Base-by-base conservation (phyloP, 1,284 basidiomycete genomes). In the Trichosporon faecale region DNA sequence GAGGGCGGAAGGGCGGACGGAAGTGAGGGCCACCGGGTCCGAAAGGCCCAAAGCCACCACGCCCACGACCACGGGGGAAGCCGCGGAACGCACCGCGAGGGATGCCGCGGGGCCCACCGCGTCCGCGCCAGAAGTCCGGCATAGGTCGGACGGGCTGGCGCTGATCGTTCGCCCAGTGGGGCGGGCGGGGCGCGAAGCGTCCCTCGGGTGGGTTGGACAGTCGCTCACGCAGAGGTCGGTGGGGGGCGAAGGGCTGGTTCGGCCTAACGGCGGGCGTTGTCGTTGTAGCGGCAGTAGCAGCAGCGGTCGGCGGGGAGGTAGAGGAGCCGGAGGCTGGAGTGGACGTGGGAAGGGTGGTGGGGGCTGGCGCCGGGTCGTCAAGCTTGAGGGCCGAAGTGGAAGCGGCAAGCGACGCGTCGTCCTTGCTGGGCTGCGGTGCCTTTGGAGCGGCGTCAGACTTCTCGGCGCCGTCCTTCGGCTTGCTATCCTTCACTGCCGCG, bases 61-160 rank as follows among this genome's bases (percentile, higher is more conserved):
- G 68, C 12, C 69, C 66, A 68, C 67, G 70, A n/a, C 35, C 31
- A 7, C 23, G 66, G 7, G 40, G 52, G 11, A 25, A 64, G 27
- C 70, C 71, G 23, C 70, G 70, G 71, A 75, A 75, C 27, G 66
- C 70, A 16, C 76, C 74, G 31, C 74, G 70, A 18, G 37, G 57
- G 16, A 21, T 25, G 57, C 68, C 52, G 11, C 37, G 64, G 6
- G 23, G 65, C 7, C 90, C 86, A 12, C 88, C 88, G 18, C 89
- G 86, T 61, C 88, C 87, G 77, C 90, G 87, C 89, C 91, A 90
- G 70, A 88, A 88, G 57, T 89, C 91, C 73, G 75, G 75, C 77
- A 79, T 91, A 27, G 65, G 37, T 66, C 67, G 33, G 40, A 61
- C 44, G 63, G 65, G 55, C 64, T 65, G 55, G 18, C 27, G 27